These are phyloP conservation scores for Mycena amicta DNA, from an alignment of 768 basidiomycete genomes.

Conservation along the genomic window DNA sequence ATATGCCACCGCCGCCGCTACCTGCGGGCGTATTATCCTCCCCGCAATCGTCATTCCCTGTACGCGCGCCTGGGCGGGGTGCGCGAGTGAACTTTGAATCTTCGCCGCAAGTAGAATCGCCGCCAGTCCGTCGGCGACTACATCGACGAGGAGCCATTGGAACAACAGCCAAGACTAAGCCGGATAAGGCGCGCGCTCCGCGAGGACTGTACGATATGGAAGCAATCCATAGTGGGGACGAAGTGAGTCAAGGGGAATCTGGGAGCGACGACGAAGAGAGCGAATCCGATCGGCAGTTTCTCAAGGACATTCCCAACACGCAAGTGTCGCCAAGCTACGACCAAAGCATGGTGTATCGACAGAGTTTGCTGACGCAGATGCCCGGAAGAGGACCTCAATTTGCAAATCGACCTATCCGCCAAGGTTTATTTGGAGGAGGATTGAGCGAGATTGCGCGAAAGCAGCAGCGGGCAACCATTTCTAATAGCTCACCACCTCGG, in stretches of 20 bases:
- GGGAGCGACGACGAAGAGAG: conserved; percentile 57
- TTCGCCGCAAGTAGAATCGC: conserved; percentile 33
- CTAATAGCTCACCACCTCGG: conserved; percentile 65
- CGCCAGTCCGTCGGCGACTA: conserved; percentile 41
- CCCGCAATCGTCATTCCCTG: conserved; percentile 47
- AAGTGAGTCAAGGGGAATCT: conserved; percentile 65
- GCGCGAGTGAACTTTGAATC: too few species aligned
- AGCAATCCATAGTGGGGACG: conserved; percentile 81
- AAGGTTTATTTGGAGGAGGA: conserved; percentile 45
- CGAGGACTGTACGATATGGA: conserved; percentile 58
- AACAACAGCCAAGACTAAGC: conserved; percentile 18
- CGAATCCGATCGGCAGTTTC: conserved; percentile 70
- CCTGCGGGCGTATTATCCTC: conserved; percentile 30
- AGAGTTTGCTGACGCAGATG: conserved; percentile 73
- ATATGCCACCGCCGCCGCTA: conserved; percentile 39
- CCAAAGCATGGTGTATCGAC: conserved; percentile 68
- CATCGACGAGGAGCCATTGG: conserved; percentile 31
- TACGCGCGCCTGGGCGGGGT: conserved; percentile 47
- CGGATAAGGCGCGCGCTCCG: conserved; percentile 19
- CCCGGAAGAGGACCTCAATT: conserved; percentile 57
- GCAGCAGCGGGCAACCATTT: conserved; percentile 27
- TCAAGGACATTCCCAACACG: conserved; percentile 64
- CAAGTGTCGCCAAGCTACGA: conserved; percentile 75
- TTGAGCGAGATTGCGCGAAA: conserved; percentile 29
- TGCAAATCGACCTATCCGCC: conserved; percentile 49